Evolutionary conservation across 305 asterid species (phyloP), one percentile per base, ranked within the genome.

Genomic region (Euphrasia arctica): DNA sequence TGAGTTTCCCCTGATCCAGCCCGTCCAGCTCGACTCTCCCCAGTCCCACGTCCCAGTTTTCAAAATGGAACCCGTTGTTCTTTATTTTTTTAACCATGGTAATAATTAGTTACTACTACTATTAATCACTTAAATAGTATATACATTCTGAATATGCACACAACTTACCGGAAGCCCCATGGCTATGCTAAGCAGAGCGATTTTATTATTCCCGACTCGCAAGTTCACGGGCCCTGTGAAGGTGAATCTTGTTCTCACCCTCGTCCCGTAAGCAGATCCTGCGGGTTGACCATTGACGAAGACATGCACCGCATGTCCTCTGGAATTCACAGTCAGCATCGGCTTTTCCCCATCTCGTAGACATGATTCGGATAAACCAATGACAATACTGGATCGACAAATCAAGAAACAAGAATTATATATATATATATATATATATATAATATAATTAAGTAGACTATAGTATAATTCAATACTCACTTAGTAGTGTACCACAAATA

Each of bases 401-500:
- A 45, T 43, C 36, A 27, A 48, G 55, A 27, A 9, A 1, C 12
- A 3, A 18, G 18, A 47, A 42, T 31, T 28, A 28, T 28, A 28
- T 28, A 28, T 29, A 29, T 29, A 29, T 28, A 28, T 28, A 34
- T 5, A 55, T 8, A 54, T 7, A 55, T 15, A 4, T 5, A 27
- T 54, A 68, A 4, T 5, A 27, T 54, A 68, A 27, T 39, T 58
- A 51, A 51, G 31, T 54, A 41, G 43, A 14, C 55, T 32, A 18
- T 18, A 18, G 13, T 47, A 57, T n/a, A 15, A 12, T 65, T 42
- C 49, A 25, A 9, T 14, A 5, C 82, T 68, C 51, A 89, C 96
- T 86, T 77, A 58, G 85, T 87, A 18, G 72, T 75, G 71, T 87
- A 90, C 97, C 97, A 90, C 77, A 87, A 77, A 57, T 90, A 87